Conservation (phyloP, 2,329 filamentous ascomycete species). For the Alternaria gaisen region DNA sequence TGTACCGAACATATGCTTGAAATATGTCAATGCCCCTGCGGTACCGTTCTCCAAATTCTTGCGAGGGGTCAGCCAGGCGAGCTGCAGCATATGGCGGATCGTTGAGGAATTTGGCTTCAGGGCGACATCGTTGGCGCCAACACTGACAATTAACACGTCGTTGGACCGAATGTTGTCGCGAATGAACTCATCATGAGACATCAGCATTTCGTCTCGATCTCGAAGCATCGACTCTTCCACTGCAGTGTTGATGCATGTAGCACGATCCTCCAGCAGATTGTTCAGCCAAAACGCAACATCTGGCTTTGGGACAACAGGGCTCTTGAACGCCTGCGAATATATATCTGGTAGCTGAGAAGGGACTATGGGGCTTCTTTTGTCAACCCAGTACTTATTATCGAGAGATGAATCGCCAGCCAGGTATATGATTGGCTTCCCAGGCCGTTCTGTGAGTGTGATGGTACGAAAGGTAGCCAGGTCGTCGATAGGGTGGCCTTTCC, state of each 20-base stretch:
- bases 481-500: conserved; percentile 46
- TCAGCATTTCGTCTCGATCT: conserved; percentile 38
- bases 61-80: conserved; percentile 42
- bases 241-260: conserved; percentile 49
- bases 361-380: conserved; percentile 15
- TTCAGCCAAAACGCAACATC: conserved; percentile 53
- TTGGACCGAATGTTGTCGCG: conserved; percentile 41
- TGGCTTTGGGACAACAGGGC: conserved; percentile 33
- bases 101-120: conserved; percentile 39
- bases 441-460: conserved; percentile 30
- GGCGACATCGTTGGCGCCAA: conserved; percentile 51
- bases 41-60: conserved; percentile 34
- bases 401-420: conserved; percentile 52
- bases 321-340: conserved; percentile 37
- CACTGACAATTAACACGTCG: conserved; percentile 48
- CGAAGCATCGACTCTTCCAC: conserved; percentile 48
- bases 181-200: conserved; percentile 48
- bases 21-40: conserved; percentile 42
- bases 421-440: conserved; percentile 45
- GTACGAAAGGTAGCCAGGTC: conserved; percentile 40
- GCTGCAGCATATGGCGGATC: conserved; percentile 42
- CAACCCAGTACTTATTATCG: conserved; percentile 52
- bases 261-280: conserved; percentile 38
- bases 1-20: conserved; percentile 42
- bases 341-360: conserved; percentile 36